phyloP scores from a whole-genome alignment of 169 alveolate species.

The Blepharisma undulans region DNA sequence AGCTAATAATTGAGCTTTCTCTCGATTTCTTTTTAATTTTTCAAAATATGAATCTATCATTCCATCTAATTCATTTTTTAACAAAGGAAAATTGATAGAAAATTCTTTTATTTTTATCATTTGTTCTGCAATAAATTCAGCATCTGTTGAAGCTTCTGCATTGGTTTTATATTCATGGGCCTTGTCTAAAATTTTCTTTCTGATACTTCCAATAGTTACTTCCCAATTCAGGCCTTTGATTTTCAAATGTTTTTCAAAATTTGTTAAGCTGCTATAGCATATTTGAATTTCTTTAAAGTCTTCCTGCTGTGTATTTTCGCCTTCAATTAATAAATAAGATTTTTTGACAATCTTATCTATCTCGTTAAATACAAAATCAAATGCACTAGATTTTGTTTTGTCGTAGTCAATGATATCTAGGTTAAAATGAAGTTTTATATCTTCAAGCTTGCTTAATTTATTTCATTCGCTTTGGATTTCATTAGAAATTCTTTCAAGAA shows the following conservation, averaged over 20 bases:
- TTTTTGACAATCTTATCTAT: no score
- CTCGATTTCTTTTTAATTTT: not conserved
- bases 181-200: not conserved
- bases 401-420: no score
- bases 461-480: no score
- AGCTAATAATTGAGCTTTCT: not conserved
- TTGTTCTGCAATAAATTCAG: not conserved
- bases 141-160: not conserved
- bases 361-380: no score
- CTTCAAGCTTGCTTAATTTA: no score
- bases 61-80: not conserved
- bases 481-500: no score
- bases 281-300: not conserved
- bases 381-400: no score
- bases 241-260: not conserved
- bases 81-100: not conserved
- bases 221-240: not conserved
- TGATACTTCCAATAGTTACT: not conserved
- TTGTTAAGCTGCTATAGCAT: not conserved
- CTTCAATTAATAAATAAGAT: no score
- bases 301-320: no score
- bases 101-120: not conserved
- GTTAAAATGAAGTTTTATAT: no score
- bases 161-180: not conserved
- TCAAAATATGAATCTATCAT: not conserved